phyloP scores from a whole-genome alignment of 2,329 filamentous ascomycete genomes.

The Rutstroemia sp. region DNA sequence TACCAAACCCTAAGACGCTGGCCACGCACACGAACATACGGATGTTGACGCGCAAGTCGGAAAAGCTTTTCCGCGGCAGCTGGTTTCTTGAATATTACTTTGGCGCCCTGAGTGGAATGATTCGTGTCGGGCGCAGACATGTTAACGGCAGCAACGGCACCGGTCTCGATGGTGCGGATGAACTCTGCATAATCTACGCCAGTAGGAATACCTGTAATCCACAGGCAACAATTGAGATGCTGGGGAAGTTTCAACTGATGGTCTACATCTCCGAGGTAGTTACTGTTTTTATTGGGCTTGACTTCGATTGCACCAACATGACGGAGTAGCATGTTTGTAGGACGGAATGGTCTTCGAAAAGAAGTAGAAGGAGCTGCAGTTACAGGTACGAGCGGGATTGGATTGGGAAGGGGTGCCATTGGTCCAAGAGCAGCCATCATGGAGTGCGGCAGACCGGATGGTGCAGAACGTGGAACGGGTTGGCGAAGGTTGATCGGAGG shows the following conservation, averaged over 20 bases:
- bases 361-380: neutral
- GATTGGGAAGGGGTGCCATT: neutral
- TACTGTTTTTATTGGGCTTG: neutral
- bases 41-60: neutral
- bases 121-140: neutral
- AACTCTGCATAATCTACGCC: constrained; percentile 8
- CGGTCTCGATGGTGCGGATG: neutral
- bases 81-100: neutral
- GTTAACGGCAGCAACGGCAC: neutral
- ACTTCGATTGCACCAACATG: neutral
- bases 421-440: no score
- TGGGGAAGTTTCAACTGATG: constrained; percentile 11
- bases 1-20: constrained; percentile 3
- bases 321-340: constrained; percentile 6
- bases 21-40: neutral
- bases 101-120: neutral
- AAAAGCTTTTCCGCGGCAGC: neutral
- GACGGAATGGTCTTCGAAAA: neutral
- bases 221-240: constrained; percentile 18
- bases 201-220: constrained; percentile 16
- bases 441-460: no score
- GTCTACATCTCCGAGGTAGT: constrained; percentile 1
- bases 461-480: no score
- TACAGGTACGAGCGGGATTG: neutral
- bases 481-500: no score